Evolutionary conservation across 2,329 filamentous ascomycete genomes (phyloP), one percentile per base, ranked within the genome.

Genomic region (Cryphonectria parasitica): DNA sequence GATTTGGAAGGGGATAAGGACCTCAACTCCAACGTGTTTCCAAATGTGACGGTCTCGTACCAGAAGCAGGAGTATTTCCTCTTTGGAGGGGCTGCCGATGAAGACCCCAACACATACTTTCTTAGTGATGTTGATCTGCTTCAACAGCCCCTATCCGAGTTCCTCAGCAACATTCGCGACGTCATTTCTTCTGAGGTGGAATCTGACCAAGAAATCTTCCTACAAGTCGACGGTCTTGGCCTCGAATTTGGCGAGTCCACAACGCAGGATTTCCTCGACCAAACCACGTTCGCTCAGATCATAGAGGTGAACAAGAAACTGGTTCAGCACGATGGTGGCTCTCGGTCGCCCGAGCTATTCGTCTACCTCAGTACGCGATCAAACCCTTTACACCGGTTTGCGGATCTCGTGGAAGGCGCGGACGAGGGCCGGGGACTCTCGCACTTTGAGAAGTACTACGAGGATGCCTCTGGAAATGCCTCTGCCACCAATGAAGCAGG

Each of bases 181-280:
- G 84, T 86, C 72, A 79, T 88, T 19, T 76, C 78, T 25, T 79
- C 82, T 54, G 86, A 87, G 67, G 76, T 87, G 2, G 77, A 78
- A 6, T 70, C 78, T 3, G 79, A 82, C 25, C 85, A 88, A 67
- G 85, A 87, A 69, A 77, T 88, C 58, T 80, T 83, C n/a, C 80
- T 87, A 56, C 83, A 85, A 71, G 78, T 87, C 63, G 84, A 87
- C 39, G 83, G 86, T 71, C 81, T 88, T 56, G 84, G 84, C 11
- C 79, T 88, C 43, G 85, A 87, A 76, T 86, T 87, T 76, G 79
- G 83, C 28, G 85, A 87, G 56, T 62, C 72, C 31, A 73, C 72
- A 45, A 68, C 72, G 36, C 56, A 43, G 10, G 70, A 67, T 6
- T 73, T 73, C 34, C 67, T 73, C n/a, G 70, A 73, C 17, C 39